Percentiles rank a stretch among this genome's conserved stretches.
These are phyloP conservation scores for Pachyrhizus erosus DNA, from an alignment of 306 rosid genomes.

Conservation along the genomic window DNA sequence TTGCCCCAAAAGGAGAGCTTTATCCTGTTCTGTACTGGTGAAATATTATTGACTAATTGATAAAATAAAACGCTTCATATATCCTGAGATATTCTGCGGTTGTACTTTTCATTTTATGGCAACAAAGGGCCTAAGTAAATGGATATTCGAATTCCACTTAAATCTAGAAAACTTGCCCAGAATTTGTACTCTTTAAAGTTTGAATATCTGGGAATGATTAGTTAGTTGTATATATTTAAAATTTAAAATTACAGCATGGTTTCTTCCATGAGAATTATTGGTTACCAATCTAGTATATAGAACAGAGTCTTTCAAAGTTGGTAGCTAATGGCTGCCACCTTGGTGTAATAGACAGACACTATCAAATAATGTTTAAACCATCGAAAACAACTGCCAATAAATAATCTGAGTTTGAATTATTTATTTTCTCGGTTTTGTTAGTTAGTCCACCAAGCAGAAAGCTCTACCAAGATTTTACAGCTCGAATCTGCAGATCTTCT, in stretches of 20 bases:
- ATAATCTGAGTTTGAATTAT: background rate
- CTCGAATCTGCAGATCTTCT: background rate
- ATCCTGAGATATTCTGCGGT: background rate
- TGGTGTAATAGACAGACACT: background rate
- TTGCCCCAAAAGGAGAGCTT: background rate
- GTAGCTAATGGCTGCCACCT: constrained; percentile 37
- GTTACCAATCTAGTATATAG: constrained; percentile 28
- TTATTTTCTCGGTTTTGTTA: background rate
- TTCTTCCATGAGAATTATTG: constrained; percentile 35
- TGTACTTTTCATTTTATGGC: constrained; percentile 34
- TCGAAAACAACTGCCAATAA: constrained; percentile 17
- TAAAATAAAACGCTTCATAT: background rate
- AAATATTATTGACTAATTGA: constrained; percentile 2
- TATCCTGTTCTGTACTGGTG: background rate
- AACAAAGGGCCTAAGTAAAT: constrained; percentile 16
- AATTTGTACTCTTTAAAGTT: background rate
- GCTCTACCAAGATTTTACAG: background rate
- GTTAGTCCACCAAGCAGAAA: background rate
- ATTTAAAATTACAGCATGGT: background rate
- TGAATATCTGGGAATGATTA: constrained; percentile 7
- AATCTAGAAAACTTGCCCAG: background rate
- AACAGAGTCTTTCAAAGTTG: constrained; percentile 44
- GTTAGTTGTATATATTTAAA: constrained; percentile 7
- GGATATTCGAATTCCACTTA: background rate
- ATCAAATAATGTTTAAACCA: background rate